phyloP scores from a whole-genome alignment of 2,329 filamentous ascomycete species.

The Didymella segeticola region DNA sequence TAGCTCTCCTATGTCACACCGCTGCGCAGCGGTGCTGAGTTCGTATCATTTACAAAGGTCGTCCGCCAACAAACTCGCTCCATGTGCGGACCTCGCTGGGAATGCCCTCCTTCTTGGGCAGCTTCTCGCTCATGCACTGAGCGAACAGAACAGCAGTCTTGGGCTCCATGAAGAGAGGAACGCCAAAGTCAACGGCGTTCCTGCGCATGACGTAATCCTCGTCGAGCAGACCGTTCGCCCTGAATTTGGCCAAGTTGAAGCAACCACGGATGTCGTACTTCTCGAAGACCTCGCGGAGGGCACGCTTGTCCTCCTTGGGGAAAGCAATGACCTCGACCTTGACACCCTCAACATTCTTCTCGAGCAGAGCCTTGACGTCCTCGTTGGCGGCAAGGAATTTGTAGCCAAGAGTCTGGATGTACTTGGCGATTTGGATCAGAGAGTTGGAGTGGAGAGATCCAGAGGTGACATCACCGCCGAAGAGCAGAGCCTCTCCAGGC shows the following conservation, averaged over 20 bases:
- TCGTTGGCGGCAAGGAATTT: constrained; percentile 88
- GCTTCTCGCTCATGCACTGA: constrained; percentile 95
- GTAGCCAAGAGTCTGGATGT: constrained; percentile 87
- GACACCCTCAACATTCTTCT: constrained; percentile 72
- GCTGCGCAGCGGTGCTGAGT: constrained; percentile 4
- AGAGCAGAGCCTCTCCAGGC: constrained; percentile 91
- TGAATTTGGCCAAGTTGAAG: constrained; percentile 88
- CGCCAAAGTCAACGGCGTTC: constrained; percentile 97
- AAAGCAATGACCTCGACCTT: constrained; percentile 92
- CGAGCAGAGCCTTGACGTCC: constrained; percentile 82
- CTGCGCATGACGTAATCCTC: constrained; percentile 98
- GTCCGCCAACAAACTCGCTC: constrained; percentile 86
- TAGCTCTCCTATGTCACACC: constrained; percentile 3
- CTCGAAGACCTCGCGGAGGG: constrained; percentile 91
- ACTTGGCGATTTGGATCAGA: constrained; percentile 82
- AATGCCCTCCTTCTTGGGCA: constrained; percentile 86
- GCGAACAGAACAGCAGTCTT: constrained; percentile 97
- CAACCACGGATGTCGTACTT: constrained; percentile 96
- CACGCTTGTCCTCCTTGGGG: constrained; percentile 94
- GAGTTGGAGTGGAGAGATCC: constrained; percentile 60
- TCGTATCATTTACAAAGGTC: constrained; percentile 34
- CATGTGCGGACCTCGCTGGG: constrained; percentile 90
- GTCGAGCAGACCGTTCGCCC: constrained; percentile 84
- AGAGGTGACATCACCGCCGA: constrained; percentile 79
- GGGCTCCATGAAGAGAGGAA: constrained; percentile 97